phyloP scores from a whole-genome alignment of 129 eudicot species.

The Pseudognaphalium luteoalbum region DNA sequence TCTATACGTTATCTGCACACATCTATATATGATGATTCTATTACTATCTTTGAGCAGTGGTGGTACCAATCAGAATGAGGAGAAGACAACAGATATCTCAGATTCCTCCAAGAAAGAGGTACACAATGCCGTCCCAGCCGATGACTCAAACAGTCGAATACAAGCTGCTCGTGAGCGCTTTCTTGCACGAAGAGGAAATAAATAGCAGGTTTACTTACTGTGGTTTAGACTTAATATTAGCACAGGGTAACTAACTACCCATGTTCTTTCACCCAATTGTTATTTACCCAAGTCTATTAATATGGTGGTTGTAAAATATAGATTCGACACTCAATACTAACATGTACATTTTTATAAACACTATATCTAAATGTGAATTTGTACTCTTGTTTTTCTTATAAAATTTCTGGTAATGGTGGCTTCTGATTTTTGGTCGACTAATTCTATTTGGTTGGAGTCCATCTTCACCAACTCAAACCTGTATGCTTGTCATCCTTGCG shows the following conservation, averaged over 20 bases:
- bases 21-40: conserved; percentile 8
- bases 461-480: too few species aligned
- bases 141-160: conserved; percentile 57
- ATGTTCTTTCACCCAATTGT: neutral
- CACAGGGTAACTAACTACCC: neutral
- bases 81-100: conserved; percentile 24
- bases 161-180: conserved; percentile 92
- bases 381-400: neutral
- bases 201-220: conserved; percentile 23
- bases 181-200: conserved; percentile 71
- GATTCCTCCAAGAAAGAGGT: conserved; percentile 39
- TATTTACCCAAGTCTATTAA: neutral
- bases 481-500: neutral
- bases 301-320: neutral
- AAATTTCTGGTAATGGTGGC: too few species aligned
- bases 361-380: too few species aligned
- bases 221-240: neutral
- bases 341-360: neutral
- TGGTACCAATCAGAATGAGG: conserved; percentile 45
- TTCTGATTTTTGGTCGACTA: too few species aligned
- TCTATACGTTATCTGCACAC: neutral
- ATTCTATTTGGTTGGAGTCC: too few species aligned
- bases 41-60: conserved; percentile 57
- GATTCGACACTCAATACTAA: neutral
- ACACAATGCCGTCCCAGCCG: conserved; percentile 27